Conservation (phyloP, 176 grass and related monocot species). For the sorghum (Sorghum bicolor) region Sorghum_bicolor_NCBIv3 NC_012879.2:55972501-55973000, state of each 20-base stretch:
- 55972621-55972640: constrained; percentile 13
- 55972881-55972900: constrained; percentile 21
- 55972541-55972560: not conserved
- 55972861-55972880: constrained; percentile 52
- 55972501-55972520: not conserved
- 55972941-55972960: not conserved
- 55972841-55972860: constrained; percentile 18
- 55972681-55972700: not conserved
- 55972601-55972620: not conserved
- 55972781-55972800: not conserved
- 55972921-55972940: not conserved
- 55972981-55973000: constrained; percentile 43
- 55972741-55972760: constrained; percentile 18
- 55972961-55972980: not conserved
- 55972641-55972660: constrained; percentile 60
- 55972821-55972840: constrained; percentile 67
- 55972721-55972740: constrained; percentile 55
- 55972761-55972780: constrained; percentile 43
- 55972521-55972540: not conserved
- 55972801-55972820: constrained; percentile 29
- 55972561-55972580: not conserved
- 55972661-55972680: not conserved
- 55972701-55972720: constrained; percentile 58
- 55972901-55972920: not conserved
- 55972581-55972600: not conserved